Evolutionary conservation across 192 early-diverging fungal genomes (phyloP).

Genomic region (Chytriomyces sp.): DNA sequence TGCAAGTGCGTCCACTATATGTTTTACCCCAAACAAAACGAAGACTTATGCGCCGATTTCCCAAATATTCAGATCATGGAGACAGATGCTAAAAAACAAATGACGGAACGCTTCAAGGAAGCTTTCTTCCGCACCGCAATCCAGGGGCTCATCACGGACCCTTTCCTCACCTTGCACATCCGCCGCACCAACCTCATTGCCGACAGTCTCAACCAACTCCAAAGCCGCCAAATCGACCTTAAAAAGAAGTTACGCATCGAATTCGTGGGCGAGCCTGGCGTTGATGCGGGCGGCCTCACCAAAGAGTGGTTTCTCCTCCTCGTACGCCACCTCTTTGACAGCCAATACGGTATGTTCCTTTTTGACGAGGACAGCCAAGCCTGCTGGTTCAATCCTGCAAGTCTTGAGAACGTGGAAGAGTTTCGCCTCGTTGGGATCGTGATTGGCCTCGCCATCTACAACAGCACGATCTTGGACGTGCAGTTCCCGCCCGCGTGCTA

Average conservation of each 20-base stretch:
- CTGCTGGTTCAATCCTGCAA: constrained; percentile 76
- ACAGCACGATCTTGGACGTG: constrained; percentile 87
- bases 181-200: constrained; percentile 49
- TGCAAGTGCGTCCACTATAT: constrained; percentile 51
- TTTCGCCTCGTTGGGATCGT: constrained; percentile 86
- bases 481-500: constrained; percentile 84
- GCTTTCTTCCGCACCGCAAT: constrained; percentile 49
- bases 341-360: constrained; percentile 80
- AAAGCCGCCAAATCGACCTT: constrained; percentile 49
- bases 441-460: constrained; percentile 90
- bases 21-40: constrained; percentile 4
- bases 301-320: constrained; percentile 94
- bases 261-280: constrained; percentile 61
- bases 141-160: constrained; percentile 50
- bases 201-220: constrained; percentile 57
- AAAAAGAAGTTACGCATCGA: constrained; percentile 58
- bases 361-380: constrained; percentile 81
- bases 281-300: constrained; percentile 92
- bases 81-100: constrained; percentile 45
- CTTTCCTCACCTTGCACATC: constrained; percentile 53
- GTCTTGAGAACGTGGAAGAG: constrained; percentile 65
- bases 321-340: constrained; percentile 84
- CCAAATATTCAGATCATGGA: constrained; percentile 50
- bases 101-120: constrained; percentile 49
- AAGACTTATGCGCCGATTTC: neutral